Base-by-base conservation (phyloP, 371 early-diverging fungal species). In the Zychaea mexicana region DNA sequence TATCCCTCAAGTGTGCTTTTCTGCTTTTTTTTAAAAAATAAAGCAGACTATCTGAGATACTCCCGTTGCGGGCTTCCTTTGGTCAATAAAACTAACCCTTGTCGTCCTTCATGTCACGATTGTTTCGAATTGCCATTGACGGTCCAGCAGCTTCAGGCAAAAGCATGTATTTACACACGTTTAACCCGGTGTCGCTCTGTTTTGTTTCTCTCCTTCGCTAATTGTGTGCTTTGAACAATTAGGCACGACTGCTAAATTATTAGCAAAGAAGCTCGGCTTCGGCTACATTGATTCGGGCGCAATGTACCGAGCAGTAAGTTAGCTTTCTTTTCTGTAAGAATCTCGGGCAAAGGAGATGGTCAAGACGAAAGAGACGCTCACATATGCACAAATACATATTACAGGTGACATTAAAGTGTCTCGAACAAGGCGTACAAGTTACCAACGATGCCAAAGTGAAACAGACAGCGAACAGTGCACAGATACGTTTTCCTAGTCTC, bases 61-160 rank as follows among this genome's bases (percentile, higher is more conserved):
- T 12, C 17, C n/a, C 42, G 42, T n/a, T 4, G 42, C n/a, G 7
- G 4, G 13, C n/a, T 42, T 39, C n/a, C 12, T 33, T 33, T 33
- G 5, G 33, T 33, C 33, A 33, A 33, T 5, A 12, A 33, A 33
- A 33, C 12, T 42, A 17, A 49, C 49, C 22, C 22, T 49, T 49
- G 55, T 15, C n/a, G 3, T 54, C 31, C 15, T 17, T 19, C 30
- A 77, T 80, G 81, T 73, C 82, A 58, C 71, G 69, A 21, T 61
- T 82, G 28, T 90, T 92, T 66, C 88, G 89, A 67, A 81, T 96
- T 53, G 96, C 97, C 30, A 96, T 97, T 49, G 97, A 97, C 81
- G 97, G 97, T 0, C 96, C 96, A 7, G 94, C 95, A 13, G 97
- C 94, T 12, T 89, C 90, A 13, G 97, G 97, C 54, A 97, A 97